Evolutionary conservation across 441 rosid species (phyloP).

Genomic region (Geranium incanum): DNA sequence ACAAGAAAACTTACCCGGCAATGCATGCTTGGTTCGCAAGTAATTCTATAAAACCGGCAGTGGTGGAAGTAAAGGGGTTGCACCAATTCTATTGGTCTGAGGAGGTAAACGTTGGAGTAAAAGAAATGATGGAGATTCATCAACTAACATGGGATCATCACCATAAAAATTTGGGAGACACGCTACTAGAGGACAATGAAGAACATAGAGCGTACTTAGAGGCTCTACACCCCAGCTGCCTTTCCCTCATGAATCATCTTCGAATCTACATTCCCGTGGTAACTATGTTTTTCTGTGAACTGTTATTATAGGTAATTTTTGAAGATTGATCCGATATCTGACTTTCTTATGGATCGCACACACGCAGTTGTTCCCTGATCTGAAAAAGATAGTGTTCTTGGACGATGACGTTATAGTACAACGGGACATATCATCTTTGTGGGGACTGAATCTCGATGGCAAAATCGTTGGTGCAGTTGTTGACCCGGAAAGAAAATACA

Average conservation of each 20-base stretch:
- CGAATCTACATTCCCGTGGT: slow-evolving; percentile 79
- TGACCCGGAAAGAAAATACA: slow-evolving; percentile 62
- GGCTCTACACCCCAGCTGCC: slow-evolving; percentile 53
- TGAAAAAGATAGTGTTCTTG: slow-evolving; percentile 78
- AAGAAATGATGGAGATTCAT: slow-evolving; percentile 65
- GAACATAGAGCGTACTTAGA: slow-evolving; percentile 38
- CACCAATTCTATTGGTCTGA: slow-evolving; percentile 88
- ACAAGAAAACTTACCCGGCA: slow-evolving; percentile 80
- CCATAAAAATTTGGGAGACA: slow-evolving; percentile 45
- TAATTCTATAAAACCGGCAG: slow-evolving; percentile 53
- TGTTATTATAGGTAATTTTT: neutral
- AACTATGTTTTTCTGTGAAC: slow-evolving; percentile 11
- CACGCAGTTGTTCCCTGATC: slow-evolving; percentile 83
- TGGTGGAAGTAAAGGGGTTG: slow-evolving; percentile 88
- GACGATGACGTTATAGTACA: slow-evolving; percentile 92
- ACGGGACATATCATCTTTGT: slow-evolving; percentile 68
- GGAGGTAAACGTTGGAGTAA: slow-evolving; percentile 58
- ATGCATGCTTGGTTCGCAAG: slow-evolving; percentile 97
- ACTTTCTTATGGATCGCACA: slow-evolving; percentile 23
- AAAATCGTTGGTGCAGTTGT: slow-evolving; percentile 75
- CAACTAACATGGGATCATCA: slow-evolving; percentile 52
- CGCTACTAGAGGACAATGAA: slow-evolving; percentile 25
- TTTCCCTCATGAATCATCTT: slow-evolving; percentile 74
- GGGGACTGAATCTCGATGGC: slow-evolving; percentile 64
- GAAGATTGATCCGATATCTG: slow-evolving; percentile 24